phyloP scores from a whole-genome alignment of 2,329 filamentous ascomycete genomes.

The Botrytis galanthina region DNA sequence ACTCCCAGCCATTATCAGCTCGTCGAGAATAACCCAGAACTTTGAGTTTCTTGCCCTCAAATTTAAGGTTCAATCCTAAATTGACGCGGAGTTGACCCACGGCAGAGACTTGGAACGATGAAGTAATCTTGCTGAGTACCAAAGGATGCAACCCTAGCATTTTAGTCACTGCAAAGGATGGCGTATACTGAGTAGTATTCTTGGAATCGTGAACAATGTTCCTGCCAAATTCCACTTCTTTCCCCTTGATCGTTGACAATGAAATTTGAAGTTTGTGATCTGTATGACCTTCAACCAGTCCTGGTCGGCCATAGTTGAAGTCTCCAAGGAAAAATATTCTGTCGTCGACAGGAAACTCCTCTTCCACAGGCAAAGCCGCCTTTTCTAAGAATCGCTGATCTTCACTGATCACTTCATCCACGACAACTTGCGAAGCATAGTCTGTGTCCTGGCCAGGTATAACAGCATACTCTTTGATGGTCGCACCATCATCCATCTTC shows the following conservation, averaged over 20 bases:
- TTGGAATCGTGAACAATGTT: constrained; percentile 71
- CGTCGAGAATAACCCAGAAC: constrained; percentile 94
- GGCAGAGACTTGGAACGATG: constrained; percentile 82
- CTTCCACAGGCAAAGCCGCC: constrained; percentile 79
- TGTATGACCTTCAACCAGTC: constrained; percentile 75
- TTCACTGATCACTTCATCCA: constrained; percentile 85
- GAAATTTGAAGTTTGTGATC: constrained; percentile 75
- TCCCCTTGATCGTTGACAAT: constrained; percentile 68
- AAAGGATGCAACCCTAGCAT: constrained; percentile 79
- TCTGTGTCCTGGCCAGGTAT: constrained; percentile 83
- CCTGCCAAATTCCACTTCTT: constrained; percentile 78
- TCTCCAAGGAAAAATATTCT: constrained; percentile 93
- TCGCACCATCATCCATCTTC: constrained; percentile 87
- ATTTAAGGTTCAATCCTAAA: constrained; percentile 92
- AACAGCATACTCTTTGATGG: constrained; percentile 87
- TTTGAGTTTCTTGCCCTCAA: constrained; percentile 92
- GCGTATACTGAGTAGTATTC: constrained; percentile 70
- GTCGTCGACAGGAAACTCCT: constrained; percentile 83
- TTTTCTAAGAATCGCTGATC: constrained; percentile 93
- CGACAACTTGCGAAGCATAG: constrained; percentile 86
- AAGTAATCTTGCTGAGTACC: constrained; percentile 92
- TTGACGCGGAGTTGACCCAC: constrained; percentile 78
- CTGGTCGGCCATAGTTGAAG: constrained; percentile 83
- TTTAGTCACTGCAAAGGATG: constrained; percentile 85
- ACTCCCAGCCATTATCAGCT: constrained; percentile 87